A percentile compares a stretch with the other conserved stretches of the same genome.
Conservation (phyloP, 1,284 basidiomycete genomes). For the Leucoagaricus sp. region DNA sequence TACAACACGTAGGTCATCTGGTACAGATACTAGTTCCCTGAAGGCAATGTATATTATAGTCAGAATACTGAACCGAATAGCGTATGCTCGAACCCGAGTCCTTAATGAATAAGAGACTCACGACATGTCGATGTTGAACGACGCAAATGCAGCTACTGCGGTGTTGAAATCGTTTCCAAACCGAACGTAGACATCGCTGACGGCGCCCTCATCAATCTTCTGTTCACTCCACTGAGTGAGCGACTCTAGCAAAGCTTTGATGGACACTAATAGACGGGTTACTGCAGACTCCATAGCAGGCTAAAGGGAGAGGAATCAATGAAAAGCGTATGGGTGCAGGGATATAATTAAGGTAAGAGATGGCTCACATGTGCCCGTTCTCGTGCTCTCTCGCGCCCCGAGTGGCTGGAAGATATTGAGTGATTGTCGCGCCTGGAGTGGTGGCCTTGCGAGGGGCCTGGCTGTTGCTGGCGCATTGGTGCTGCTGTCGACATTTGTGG, state of each 20-base stretch:
- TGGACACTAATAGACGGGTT: slow-evolving; percentile 91
- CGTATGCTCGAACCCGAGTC: background rate
- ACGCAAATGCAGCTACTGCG: slow-evolving; percentile 86
- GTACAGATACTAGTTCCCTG: slow-evolving; percentile 88
- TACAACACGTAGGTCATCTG: slow-evolving; percentile 85
- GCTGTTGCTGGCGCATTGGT: slow-evolving; percentile 15
- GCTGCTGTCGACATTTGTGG: slow-evolving; percentile 29
- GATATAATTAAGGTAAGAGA: slow-evolving; percentile 7
- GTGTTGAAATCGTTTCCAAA: slow-evolving; percentile 98
- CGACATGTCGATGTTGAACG: slow-evolving; percentile 91
- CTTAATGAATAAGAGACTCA: slow-evolving; percentile 43
- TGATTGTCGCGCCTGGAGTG: slow-evolving; percentile 46
- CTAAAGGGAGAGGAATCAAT: slow-evolving; percentile 32
- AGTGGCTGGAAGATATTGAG: slow-evolving; percentile 41
- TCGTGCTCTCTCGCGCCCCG: slow-evolving; percentile 24
- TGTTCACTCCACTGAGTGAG: slow-evolving; percentile 87
- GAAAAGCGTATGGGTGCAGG: background rate
- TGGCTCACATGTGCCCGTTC: slow-evolving; percentile 32
- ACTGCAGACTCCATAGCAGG: slow-evolving; percentile 90
- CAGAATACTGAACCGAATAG: slow-evolving; percentile 14
- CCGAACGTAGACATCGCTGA: slow-evolving; percentile 96
- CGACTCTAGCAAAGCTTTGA: slow-evolving; percentile 92
- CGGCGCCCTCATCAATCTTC: slow-evolving; percentile 77
- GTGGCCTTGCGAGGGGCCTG: slow-evolving; percentile 30
- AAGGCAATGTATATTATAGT: background rate